A percentile compares a stretch with the other conserved stretches of the same genome.
Evolutionary conservation across 441 rosid genomes (phyloP).

Genomic region (Populus trichocarpa): DNA sequence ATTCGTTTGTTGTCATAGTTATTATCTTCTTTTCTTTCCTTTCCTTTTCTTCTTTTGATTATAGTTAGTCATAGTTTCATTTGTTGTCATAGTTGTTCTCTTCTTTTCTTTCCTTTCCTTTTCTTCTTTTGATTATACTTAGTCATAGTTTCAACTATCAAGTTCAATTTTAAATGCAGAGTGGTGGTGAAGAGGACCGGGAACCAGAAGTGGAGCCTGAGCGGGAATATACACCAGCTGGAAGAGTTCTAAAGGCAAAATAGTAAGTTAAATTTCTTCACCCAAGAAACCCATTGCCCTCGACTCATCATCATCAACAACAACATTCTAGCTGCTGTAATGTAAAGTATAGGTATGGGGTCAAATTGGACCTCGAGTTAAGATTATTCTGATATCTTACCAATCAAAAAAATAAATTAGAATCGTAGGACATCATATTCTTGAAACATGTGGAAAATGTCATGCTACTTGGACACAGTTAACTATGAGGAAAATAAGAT

Average conservation of each 20-base stretch:
- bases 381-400: background rate
- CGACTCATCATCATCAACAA: too few relatives aligned
- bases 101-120: background rate
- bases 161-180: slow-evolving; percentile 43
- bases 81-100: background rate
- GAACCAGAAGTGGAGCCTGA: slow-evolving; percentile 90
- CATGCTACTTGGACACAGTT: background rate
- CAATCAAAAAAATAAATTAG: background rate
- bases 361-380: background rate
- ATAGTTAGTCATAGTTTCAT: background rate
- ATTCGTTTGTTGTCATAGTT: background rate
- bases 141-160: background rate
- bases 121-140: background rate
- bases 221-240: slow-evolving; percentile 90
- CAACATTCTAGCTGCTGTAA: background rate
- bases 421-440: background rate
- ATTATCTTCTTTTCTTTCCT: background rate
- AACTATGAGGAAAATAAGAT: slow-evolving; percentile 1
- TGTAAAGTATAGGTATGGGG: background rate
- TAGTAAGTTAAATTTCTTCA: slow-evolving; percentile 59
- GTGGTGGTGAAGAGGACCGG: slow-evolving; percentile 77
- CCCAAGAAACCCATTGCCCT: background rate
- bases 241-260: slow-evolving; percentile 87
- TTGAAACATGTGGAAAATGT: background rate
- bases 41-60: background rate